phyloP scores from a whole-genome alignment of 257 asterid genomes.

The Ophiorrhiza pumila region DNA sequence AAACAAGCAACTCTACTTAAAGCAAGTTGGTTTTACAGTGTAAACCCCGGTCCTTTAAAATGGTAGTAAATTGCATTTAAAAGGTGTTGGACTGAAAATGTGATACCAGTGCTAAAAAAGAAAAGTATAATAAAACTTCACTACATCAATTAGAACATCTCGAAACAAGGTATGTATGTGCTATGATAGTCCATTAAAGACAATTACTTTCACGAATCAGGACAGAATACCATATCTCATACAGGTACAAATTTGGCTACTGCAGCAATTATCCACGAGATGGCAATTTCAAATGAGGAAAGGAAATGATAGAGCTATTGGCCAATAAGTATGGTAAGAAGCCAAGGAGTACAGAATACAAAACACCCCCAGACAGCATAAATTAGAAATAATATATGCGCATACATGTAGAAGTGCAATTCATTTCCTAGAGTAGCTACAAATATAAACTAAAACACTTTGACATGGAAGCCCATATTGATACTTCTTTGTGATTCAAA shows the following conservation, averaged over 20 bases:
- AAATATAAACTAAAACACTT: neutral
- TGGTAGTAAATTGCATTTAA: neutral
- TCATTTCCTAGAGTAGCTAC: neutral
- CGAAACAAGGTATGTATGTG: neutral
- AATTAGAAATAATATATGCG: neutral
- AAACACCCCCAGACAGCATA: neutral
- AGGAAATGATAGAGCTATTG: neutral
- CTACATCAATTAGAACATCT: neutral
- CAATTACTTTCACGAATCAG: neutral
- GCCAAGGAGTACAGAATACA: no score
- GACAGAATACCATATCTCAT: neutral
- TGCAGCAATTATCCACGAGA: neutral
- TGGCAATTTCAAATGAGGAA: neutral
- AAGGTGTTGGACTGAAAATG: neutral
- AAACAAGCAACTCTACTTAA: neutral
- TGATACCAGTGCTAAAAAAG: neutral
- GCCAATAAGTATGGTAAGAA: neutral
- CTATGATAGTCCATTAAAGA: neutral
- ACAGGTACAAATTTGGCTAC: neutral
- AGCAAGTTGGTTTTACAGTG: neutral
- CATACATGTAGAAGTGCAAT: no score
- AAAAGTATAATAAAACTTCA: neutral
- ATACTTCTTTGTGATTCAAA: neutral
- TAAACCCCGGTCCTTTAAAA: neutral
- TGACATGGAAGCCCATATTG: neutral